Evolutionary conservation across 306 rosid species (phyloP), one percentile per base, ranked within the genome.

Genomic region (Medicago lupulina): DNA sequence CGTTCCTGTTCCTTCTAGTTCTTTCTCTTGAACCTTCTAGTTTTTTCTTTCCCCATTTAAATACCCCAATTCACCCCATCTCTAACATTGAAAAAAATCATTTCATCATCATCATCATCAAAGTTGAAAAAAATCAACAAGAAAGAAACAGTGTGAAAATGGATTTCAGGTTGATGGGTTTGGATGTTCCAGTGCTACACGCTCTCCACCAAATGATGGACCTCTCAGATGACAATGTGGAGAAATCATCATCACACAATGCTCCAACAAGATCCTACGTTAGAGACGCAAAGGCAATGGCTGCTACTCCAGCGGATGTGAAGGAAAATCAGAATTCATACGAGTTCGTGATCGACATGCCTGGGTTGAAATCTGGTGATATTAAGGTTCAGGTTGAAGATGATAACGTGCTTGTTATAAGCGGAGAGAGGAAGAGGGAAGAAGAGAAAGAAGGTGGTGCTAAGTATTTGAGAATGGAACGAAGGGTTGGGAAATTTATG

Each of bases 371-470:
- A 36, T 90, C 94, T 0, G 97, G 89, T 2, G 96, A 92, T 53
- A 90, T 95, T n/a, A 92, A 89, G 89, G 98, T 95, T 51, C 96
- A 89, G 81, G 88, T 95, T 28, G 97, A 95, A 78, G 97, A 92
- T 2, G 96, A 86, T 55, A 95, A 92, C 13, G 89, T 85, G 74
- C 97, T 95, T 15, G 4, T 86, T 46, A 74, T 95, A 18, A 85
- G 89, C 46, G 93, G 97, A 10, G 98, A 95, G 83, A 89, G 97
- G 89, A 92, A 85, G 90, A 83, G 97, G 68, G 97, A 89, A 36
- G 96, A 95, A 18, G 97, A 90, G 88, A 89, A 88, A 61, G 98
- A 87, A 7, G 97, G 89, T 0, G 89, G 77, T 0, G 38, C 38
- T 5, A 95, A 80, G 82, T 95, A 87, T 41, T 69, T 90, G 83